A percentile compares a stretch with the other conserved stretches of the same genome.
These are phyloP conservation scores for Trametes sp. DNA, from an alignment of 1,284 basidiomycete species.

Conservation along the genomic window DNA sequence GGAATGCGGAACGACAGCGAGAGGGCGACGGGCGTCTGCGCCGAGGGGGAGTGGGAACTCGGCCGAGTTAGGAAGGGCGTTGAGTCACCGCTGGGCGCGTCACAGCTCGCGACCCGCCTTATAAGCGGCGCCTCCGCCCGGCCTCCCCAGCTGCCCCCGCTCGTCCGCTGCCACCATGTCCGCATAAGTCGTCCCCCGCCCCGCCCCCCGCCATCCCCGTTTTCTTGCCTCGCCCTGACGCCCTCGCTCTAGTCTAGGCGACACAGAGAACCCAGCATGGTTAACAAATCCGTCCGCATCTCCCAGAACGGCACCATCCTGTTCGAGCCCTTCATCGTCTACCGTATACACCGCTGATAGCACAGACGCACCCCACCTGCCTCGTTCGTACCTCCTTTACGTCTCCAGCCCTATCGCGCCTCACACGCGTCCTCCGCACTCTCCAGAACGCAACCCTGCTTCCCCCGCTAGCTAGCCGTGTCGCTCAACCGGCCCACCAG, in stretches of 20 bases:
- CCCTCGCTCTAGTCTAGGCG: slow-evolving; percentile 50
- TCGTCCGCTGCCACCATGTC: slow-evolving; percentile 54
- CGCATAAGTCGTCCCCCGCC: slow-evolving; percentile 45
- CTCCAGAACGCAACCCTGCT: slow-evolving; percentile 37
- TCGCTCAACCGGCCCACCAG: slow-evolving; percentile 42
- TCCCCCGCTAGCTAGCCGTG: slow-evolving; percentile 31
- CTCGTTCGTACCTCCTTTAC: slow-evolving; percentile 39
- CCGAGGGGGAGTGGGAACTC: slow-evolving; percentile 28
- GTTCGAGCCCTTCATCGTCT: slow-evolving; percentile 84
- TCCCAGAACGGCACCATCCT: slow-evolving; percentile 84
- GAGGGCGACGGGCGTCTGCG: slow-evolving; percentile 6
- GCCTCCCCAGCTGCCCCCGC: slow-evolving; percentile 37
- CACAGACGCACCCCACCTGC: slow-evolving; percentile 28
- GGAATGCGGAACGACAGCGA: slow-evolving; percentile 10
- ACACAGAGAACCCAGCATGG: slow-evolving; percentile 67
- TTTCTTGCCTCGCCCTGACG: slow-evolving; percentile 43
- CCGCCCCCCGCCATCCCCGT: slow-evolving; percentile 29
- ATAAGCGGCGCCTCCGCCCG: slow-evolving; percentile 35
- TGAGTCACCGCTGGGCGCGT: slow-evolving; percentile 39
- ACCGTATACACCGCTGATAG: slow-evolving; percentile 77
- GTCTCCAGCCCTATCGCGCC: slow-evolving; percentile 18
- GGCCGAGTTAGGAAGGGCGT: slow-evolving; percentile 29
- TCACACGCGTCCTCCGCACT: slow-evolving; percentile 28
- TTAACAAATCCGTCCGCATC: slow-evolving; percentile 79
- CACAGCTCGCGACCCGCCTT: slow-evolving; percentile 22